Evolutionary conservation across 2,329 filamentous ascomycete genomes (phyloP).

Genomic region (Botryosphaeria agaves): DNA sequence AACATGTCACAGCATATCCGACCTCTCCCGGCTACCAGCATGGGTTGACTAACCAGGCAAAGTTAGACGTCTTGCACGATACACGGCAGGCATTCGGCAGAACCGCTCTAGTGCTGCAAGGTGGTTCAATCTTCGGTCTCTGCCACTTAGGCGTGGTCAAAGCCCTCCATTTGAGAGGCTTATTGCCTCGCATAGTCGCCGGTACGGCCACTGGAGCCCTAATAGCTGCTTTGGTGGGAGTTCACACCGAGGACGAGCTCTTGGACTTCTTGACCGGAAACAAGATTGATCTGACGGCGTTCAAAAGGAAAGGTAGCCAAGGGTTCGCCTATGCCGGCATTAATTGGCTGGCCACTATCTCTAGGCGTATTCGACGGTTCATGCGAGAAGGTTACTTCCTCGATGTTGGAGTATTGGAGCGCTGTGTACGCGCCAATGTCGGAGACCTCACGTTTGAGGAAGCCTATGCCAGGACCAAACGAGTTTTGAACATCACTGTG

Average conservation of each 20-base stretch:
- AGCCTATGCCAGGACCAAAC: constrained; percentile 69
- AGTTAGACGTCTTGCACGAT: constrained; percentile 74
- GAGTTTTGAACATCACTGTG: constrained; percentile 83
- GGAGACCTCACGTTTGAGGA: constrained; percentile 88
- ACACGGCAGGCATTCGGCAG: constrained; percentile 77
- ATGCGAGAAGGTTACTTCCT: constrained; percentile 65
- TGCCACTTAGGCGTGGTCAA: constrained; percentile 86
- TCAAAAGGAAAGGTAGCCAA: constrained; percentile 20
- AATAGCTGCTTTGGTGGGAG: constrained; percentile 73
- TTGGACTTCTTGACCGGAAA: constrained; percentile 59
- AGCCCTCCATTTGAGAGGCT: constrained; percentile 60
- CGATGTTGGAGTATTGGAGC: constrained; percentile 64
- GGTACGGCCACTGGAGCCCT: constrained; percentile 82
- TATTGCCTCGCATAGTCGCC: constrained; percentile 79
- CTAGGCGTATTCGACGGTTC: constrained; percentile 51
- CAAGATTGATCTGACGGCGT: constrained; percentile 68
- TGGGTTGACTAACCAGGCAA: constrained; percentile 52
- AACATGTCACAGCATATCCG: constrained; percentile 54
- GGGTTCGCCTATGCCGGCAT: constrained; percentile 8
- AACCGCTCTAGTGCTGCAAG: constrained; percentile 72
- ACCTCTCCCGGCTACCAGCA: constrained; percentile 28
- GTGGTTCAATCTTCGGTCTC: constrained; percentile 78
- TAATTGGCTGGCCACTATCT: constrained; percentile 35
- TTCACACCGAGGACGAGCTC: constrained; percentile 75
- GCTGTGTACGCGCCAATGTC: constrained; percentile 70